Evolutionary conservation across 371 early-diverging fungal genomes (phyloP).

Genomic region (Mortierella sp.): DNA sequence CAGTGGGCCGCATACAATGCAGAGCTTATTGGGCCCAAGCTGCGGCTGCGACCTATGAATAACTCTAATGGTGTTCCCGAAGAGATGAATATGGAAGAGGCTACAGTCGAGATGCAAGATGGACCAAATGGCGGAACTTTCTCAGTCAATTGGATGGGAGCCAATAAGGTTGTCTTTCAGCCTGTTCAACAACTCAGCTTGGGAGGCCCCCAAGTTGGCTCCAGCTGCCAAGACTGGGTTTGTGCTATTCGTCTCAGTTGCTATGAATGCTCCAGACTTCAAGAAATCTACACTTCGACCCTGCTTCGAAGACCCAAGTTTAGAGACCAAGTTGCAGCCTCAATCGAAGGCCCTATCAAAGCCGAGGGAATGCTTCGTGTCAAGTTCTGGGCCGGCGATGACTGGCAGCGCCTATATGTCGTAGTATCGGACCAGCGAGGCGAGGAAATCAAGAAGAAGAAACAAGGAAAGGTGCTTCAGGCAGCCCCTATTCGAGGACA

Average conservation of each 20-base stretch:
- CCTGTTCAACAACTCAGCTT: conserved; percentile 48
- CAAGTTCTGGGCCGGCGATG: conserved; percentile 52
- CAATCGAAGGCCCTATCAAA: conserved; percentile 54
- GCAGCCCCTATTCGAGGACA: conserved; percentile 62
- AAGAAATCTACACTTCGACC: conserved; percentile 78
- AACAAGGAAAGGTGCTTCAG: conserved; percentile 67
- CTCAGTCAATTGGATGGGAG: conserved; percentile 55
- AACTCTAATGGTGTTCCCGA: conserved; percentile 17
- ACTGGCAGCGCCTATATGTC: conserved; percentile 74
- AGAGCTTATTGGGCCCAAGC: conserved; percentile 45
- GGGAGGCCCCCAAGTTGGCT: conserved; percentile 38
- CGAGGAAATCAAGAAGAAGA: conserved; percentile 65
- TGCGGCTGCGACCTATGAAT: conserved; percentile 38
- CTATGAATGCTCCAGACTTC: conserved; percentile 79
- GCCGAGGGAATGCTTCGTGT: conserved; percentile 66
- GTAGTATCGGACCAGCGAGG: conserved; percentile 64
- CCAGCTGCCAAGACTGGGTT: conserved; percentile 66
- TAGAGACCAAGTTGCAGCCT: conserved; percentile 43
- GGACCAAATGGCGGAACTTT: conserved; percentile 54
- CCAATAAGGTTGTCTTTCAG: conserved; percentile 47
- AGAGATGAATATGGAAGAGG: conserved; percentile 55
- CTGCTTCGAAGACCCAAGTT: conserved; percentile 63
- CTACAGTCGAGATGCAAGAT: conserved; percentile 50
- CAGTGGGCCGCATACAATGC: conserved; percentile 47
- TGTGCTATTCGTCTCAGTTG: conserved; percentile 79